These are phyloP conservation scores for Fraxinus americana DNA, from an alignment of 257 asterid species.

Conservation along the genomic window DNA sequence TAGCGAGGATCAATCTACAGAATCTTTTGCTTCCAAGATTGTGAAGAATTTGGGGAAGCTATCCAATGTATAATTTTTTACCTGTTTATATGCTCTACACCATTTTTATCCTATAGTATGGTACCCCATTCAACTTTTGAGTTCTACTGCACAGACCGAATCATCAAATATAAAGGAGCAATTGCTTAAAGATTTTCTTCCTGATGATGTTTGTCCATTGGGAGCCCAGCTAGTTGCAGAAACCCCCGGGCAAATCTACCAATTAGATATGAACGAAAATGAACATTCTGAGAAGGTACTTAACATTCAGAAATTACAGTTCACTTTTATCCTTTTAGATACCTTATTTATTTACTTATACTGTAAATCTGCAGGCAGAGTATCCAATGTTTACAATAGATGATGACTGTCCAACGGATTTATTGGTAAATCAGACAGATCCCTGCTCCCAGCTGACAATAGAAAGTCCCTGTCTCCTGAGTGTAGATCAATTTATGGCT, in stretches of 20 bases:
- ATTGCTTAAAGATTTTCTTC: slow-evolving; percentile 67
- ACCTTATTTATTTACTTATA: slow-evolving; percentile 23
- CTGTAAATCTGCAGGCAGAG: slow-evolving; percentile 39
- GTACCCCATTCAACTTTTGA: slow-evolving; percentile 16
- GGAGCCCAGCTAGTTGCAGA: slow-evolving; percentile 58
- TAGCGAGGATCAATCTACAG: slow-evolving; percentile 60
- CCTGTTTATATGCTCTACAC: slow-evolving; percentile 7
- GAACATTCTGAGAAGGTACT: slow-evolving; percentile 52
- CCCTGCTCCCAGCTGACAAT: slow-evolving; percentile 48
- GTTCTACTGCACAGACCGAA: slow-evolving; percentile 49
- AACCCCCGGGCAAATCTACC: slow-evolving; percentile 48
- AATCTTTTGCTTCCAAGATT: slow-evolving; percentile 59
- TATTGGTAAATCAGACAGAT: slow-evolving; percentile 49
- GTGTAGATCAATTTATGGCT: slow-evolving; percentile 68
- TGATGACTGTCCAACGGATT: slow-evolving; percentile 62
- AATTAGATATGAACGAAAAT: slow-evolving; percentile 34
- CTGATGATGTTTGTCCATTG: slow-evolving; percentile 74
- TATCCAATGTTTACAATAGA: slow-evolving; percentile 41
- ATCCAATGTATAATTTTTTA: slow-evolving; percentile 40
- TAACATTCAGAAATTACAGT: slow-evolving; percentile 18
- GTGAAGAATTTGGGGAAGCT: slow-evolving; percentile 50
- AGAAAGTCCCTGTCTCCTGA: slow-evolving; percentile 57
- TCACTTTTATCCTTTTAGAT: slow-evolving; percentile 18
- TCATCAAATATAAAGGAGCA: slow-evolving; percentile 51
- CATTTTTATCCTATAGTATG: slow-evolving; percentile 11